phyloP scores from a whole-genome alignment of 2,329 filamentous ascomycete species.

The Fusarium dimerum region DNA sequence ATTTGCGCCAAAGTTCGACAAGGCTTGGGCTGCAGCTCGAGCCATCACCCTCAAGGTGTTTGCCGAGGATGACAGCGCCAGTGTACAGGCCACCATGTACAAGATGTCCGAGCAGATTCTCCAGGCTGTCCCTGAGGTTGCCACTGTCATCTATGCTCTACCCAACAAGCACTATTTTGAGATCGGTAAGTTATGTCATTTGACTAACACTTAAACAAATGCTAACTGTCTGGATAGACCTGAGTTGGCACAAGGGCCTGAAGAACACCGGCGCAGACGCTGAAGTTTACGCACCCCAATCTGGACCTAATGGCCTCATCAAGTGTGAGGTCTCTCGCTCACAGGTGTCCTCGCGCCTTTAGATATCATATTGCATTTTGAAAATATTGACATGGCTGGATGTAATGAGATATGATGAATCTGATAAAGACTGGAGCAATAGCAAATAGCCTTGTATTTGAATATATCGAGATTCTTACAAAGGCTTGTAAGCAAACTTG shows the following conservation, averaged over 20 bases:
- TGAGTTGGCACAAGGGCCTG: conserved; percentile 94
- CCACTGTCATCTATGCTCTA: conserved; percentile 76
- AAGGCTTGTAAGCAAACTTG: background rate
- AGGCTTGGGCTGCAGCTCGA: conserved; percentile 75
- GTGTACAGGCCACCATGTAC: conserved; percentile 98
- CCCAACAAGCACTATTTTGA: conserved; percentile 99
- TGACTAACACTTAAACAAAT: conserved; percentile 1
- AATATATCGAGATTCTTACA: background rate
- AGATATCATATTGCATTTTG: background rate
- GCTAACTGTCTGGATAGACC: conserved; percentile 55
- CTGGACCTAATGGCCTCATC: conserved; percentile 91
- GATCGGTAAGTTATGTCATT: conserved; percentile 63
- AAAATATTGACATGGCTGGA: conserved; percentile 8
- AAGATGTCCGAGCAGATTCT: conserved; percentile 94
- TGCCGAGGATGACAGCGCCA: conserved; percentile 85
- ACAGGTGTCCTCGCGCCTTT: conserved; percentile 21
- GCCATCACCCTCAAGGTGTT: conserved; percentile 89
- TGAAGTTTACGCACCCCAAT: conserved; percentile 92
- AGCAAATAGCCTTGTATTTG: conserved; percentile 17
- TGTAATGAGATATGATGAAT: conserved; percentile 20
- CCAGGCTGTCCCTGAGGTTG: conserved; percentile 68
- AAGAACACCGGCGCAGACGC: conserved; percentile 96
- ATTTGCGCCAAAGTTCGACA: conserved; percentile 69
- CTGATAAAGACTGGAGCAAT: conserved; percentile 15
- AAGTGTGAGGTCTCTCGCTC: conserved; percentile 80